phyloP scores from a whole-genome alignment of 495 filamentous ascomycete genomes.

The Pseudevernia furfuracea region DNA sequence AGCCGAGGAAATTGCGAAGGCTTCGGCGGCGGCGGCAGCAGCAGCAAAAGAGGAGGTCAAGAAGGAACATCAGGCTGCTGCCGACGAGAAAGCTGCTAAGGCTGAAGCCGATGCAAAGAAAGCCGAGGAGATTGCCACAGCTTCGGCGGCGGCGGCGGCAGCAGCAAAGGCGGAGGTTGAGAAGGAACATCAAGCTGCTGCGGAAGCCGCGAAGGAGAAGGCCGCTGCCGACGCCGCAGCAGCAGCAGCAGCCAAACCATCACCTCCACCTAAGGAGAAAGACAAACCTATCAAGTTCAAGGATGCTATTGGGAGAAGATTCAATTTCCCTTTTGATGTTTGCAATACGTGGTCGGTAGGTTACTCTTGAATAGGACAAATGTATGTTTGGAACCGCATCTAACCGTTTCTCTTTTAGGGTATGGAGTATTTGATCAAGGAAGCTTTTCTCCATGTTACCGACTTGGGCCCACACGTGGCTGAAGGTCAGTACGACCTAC shows the following conservation, averaged over 20 bases:
- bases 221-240: conserved; percentile 39
- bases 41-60: conserved; percentile 29
- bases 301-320: conserved; percentile 78
- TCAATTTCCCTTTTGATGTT: conserved; percentile 73
- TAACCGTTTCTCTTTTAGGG: conserved; percentile 44
- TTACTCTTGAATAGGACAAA: conserved; percentile 17
- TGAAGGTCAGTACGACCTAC: conserved; percentile 76
- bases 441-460: conserved; percentile 81
- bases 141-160: conserved; percentile 37
- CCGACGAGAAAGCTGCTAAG: conserved; percentile 25
- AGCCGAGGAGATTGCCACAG: conserved; percentile 34
- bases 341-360: conserved; percentile 75
- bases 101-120: conserved; percentile 38
- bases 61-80: conserved; percentile 31
- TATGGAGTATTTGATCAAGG: conserved; percentile 79
- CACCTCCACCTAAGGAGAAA: conserved; percentile 38
- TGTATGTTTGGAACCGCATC: neutral
- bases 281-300: conserved; percentile 72
- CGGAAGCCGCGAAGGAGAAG: conserved; percentile 29
- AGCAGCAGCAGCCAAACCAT: conserved; percentile 30
- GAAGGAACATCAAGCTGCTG: too few relatives aligned
- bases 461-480: conserved; percentile 74
- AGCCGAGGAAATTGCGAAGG: conserved; percentile 35
- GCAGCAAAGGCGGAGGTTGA: too few relatives aligned
- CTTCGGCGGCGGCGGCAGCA: conserved; percentile 26